A percentile compares a stretch with the other conserved stretches of the same genome.
These are phyloP conservation scores for Eimeria falciformis DNA, from an alignment of 169 alveolate species.

Conservation along the genomic window DNA sequence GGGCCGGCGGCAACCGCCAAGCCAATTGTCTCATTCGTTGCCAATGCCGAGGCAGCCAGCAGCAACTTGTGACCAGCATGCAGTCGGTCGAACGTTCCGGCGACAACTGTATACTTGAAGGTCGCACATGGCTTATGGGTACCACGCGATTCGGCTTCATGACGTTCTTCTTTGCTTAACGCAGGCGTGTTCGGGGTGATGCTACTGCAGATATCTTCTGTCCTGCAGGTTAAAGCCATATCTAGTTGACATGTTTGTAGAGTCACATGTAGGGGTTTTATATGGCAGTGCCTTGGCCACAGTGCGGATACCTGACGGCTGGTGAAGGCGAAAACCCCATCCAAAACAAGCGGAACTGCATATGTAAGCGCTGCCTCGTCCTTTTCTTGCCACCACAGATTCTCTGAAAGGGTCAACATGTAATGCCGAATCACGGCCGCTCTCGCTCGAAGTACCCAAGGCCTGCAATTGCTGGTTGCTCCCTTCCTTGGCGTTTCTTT, in stretches of 20 bases:
- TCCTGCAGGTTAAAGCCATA: too few species aligned
- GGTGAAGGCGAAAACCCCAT: not conserved
- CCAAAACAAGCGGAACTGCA: constrained; percentile 52
- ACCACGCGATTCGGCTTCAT: too few species aligned
- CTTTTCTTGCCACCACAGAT: not conserved
- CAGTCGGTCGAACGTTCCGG: constrained; percentile 84
- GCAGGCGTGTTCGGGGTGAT: too few species aligned
- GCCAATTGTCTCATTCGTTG: constrained; percentile 72
- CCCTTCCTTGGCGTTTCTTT: not conserved
- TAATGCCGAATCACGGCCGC: constrained; percentile 53
- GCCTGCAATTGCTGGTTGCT: not conserved
- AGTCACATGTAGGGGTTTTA: not conserved
- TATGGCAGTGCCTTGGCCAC: constrained; percentile 67
- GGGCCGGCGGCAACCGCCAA: constrained; percentile 79
- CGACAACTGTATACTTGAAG: constrained; percentile 78
- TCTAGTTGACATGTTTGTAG: too few species aligned
- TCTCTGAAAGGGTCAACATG: not conserved
- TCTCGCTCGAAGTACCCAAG: constrained; percentile 46
- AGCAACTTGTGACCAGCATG: constrained; percentile 84
- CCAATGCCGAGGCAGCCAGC: constrained; percentile 80
- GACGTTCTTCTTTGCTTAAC: too few species aligned
- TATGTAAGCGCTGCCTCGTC: constrained; percentile 30
- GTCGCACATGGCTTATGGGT: not conserved
- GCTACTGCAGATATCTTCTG: too few species aligned
- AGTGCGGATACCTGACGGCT: not conserved